Conservation (phyloP, 495 filamentous ascomycete species). For the Podospora sp. region DNA sequence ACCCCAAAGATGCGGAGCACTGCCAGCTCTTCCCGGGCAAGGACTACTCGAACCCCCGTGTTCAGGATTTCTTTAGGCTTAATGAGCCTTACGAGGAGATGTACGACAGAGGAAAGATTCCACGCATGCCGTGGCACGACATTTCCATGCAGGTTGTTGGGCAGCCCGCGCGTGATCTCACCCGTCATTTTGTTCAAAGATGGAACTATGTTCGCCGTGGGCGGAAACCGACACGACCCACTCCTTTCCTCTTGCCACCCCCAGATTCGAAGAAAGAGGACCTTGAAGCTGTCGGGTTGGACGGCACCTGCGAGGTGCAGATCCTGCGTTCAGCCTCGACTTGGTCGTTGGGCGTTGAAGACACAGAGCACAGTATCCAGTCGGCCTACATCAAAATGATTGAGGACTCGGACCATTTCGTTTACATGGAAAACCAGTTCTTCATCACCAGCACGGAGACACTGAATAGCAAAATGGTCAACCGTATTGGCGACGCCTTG, state of each 20-base stretch:
- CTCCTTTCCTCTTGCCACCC: slow-evolving; percentile 88
- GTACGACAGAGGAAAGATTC: slow-evolving; percentile 87
- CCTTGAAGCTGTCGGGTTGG: slow-evolving; percentile 81
- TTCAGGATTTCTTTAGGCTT: slow-evolving; percentile 91
- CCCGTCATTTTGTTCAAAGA: slow-evolving; percentile 95
- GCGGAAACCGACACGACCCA: slow-evolving; percentile 89
- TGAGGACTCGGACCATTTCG: slow-evolving; percentile 91
- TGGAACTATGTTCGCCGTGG: slow-evolving; percentile 98
- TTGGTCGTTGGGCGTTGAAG: slow-evolving; percentile 89
- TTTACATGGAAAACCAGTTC: slow-evolving; percentile 99
- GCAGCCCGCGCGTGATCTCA: slow-evolving; percentile 91
- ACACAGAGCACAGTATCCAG: slow-evolving; percentile 92
- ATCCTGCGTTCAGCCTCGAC: slow-evolving; percentile 85
- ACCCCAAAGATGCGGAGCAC: slow-evolving; percentile 85
- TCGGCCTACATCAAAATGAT: slow-evolving; percentile 95
- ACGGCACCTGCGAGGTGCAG: slow-evolving; percentile 94
- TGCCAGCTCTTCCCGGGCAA: slow-evolving; percentile 98
- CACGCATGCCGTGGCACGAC: slow-evolving; percentile 99
- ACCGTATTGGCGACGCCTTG: slow-evolving; percentile 91
- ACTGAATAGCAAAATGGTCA: slow-evolving; percentile 83
- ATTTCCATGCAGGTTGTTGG: slow-evolving; percentile 98
- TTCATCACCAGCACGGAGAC: slow-evolving; percentile 94
- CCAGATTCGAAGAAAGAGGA: slow-evolving; percentile 87
- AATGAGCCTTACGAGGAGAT: slow-evolving; percentile 98
- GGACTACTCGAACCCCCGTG: slow-evolving; percentile 96